These are phyloP conservation scores for Sphaerulina populicola DNA, from an alignment of 2,329 filamentous ascomycete genomes.

Conservation along the genomic window DNA sequence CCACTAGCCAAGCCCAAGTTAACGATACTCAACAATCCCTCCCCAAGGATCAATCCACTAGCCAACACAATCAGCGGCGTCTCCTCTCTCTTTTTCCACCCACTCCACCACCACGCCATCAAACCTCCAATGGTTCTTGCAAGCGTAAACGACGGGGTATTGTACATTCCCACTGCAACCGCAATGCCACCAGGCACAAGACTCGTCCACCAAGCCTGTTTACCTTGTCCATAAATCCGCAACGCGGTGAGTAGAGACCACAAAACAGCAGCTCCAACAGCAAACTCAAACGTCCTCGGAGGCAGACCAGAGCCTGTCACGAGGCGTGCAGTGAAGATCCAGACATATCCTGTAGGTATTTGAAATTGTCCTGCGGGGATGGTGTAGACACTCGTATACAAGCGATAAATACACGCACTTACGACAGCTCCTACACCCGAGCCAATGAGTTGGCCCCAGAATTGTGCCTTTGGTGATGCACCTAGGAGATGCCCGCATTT, in stretches of 20 bases:
- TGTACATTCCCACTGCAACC: constrained; percentile 96
- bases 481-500: constrained; percentile 93
- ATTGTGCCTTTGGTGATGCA: constrained; percentile 87
- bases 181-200: constrained; percentile 88
- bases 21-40: constrained; percentile 84
- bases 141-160: constrained; percentile 89
- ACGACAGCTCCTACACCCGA: constrained; percentile 77
- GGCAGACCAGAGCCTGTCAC: constrained; percentile 88
- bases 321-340: constrained; percentile 90
- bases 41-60: constrained; percentile 80
- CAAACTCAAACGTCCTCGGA: constrained; percentile 71
- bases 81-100: constrained; percentile 47
- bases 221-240: constrained; percentile 49
- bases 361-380: constrained; percentile 86
- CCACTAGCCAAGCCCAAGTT: constrained; percentile 76
- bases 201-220: constrained; percentile 54
- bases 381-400: constrained; percentile 83
- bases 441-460: constrained; percentile 92
- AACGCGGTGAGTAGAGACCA: constrained; percentile 65
- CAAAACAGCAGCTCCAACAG: constrained; percentile 62
- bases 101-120: constrained; percentile 69
- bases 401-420: constrained; percentile 75
- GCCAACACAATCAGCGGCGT: constrained; percentile 85
- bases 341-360: constrained; percentile 89
- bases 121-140: constrained; percentile 75